phyloP scores from a whole-genome alignment of 495 filamentous ascomycete genomes.

The Penicillium silybi region DNA sequence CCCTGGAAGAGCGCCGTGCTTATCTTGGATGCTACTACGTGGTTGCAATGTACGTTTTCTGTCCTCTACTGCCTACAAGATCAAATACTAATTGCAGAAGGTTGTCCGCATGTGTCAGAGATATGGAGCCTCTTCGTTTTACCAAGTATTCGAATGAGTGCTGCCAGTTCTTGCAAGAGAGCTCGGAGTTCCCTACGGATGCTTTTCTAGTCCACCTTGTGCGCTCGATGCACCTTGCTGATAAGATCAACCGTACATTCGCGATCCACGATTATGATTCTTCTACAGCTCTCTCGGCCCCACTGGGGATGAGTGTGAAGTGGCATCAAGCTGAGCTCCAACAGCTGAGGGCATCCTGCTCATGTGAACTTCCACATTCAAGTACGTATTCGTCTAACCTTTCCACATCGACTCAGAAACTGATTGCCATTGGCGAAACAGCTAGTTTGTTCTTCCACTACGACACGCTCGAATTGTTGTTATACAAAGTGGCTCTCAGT shows the following conservation, averaged over 20 bases:
- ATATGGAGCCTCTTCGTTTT: conserved; percentile 27
- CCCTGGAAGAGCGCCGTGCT: conserved; percentile 25
- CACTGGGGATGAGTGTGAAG: conserved; percentile 20
- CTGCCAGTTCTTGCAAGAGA: conserved; percentile 14
- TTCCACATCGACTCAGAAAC: background rate
- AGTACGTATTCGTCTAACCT: conserved; percentile 4
- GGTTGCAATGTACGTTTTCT: conserved; percentile 21
- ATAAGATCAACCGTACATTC: conserved; percentile 8
- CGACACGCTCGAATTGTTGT: conserved; percentile 22
- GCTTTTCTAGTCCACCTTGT: conserved; percentile 25
- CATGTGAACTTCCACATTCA: conserved; percentile 11
- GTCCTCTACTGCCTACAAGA: no score
- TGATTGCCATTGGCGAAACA: background rate
- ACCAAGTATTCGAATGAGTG: conserved; percentile 26
- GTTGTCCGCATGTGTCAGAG: conserved; percentile 26
- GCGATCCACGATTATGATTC: conserved; percentile 5
- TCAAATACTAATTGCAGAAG: conserved; percentile 9
- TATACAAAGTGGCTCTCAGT: conserved; percentile 21
- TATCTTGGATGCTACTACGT: conserved; percentile 38
- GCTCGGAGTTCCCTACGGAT: conserved; percentile 17
- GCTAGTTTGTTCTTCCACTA: conserved; percentile 14
- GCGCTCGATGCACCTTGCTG: conserved; percentile 20
- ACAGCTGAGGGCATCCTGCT: conserved; percentile 10
- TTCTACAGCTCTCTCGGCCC: conserved; percentile 1
- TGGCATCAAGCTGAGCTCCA: conserved; percentile 13